These are phyloP conservation scores for Hypocreales sp. DNA, from an alignment of 2,329 filamentous ascomycete genomes.

Conservation along the genomic window DNA sequence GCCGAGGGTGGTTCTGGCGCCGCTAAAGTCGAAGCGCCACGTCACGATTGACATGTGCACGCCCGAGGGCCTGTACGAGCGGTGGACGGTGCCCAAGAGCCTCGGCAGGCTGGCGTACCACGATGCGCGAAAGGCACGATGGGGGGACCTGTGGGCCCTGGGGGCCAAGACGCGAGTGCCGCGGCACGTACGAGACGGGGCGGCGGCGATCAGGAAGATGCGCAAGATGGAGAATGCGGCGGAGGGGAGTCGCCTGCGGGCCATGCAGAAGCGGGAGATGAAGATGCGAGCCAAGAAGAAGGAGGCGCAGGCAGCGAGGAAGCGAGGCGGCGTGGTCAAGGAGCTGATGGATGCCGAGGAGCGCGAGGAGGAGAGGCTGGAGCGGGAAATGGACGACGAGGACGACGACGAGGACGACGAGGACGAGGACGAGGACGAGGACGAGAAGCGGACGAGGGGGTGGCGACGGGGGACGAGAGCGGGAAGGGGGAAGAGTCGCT, in stretches of 20 bases:
- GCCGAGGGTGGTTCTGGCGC: constrained; percentile 62
- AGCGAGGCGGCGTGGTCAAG: constrained; percentile 15
- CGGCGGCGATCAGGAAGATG: too few relatives aligned
- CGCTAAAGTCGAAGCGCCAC: constrained; percentile 78
- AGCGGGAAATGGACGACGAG: constrained; percentile 16
- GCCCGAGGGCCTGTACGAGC: constrained; percentile 67
- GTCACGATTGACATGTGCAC: constrained; percentile 87
- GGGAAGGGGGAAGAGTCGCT: too few relatives aligned
- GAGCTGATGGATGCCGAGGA: constrained; percentile 22
- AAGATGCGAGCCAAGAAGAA: not conserved
- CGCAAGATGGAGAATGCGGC: constrained; percentile 32
- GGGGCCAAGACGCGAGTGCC: constrained; percentile 73
- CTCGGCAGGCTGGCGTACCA: constrained; percentile 73
- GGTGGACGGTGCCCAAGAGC: constrained; percentile 80
- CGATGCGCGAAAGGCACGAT: constrained; percentile 76
- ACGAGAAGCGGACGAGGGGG: not conserved
- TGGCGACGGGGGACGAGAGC: not conserved
- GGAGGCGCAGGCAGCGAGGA: not conserved
- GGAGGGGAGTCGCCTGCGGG: constrained; percentile 29
- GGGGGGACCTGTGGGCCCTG: constrained; percentile 93
- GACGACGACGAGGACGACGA: constrained; percentile 10
- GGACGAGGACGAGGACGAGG: constrained; percentile 3
- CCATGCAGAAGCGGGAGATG: constrained; percentile 19
- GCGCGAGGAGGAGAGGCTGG: constrained; percentile 14
- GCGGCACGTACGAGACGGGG: constrained; percentile 45